Evolutionary conservation across 768 basidiomycete species (phyloP), one percentile per base, ranked within the genome.

Genomic region (Udeniomyces megalosporus): DNA sequence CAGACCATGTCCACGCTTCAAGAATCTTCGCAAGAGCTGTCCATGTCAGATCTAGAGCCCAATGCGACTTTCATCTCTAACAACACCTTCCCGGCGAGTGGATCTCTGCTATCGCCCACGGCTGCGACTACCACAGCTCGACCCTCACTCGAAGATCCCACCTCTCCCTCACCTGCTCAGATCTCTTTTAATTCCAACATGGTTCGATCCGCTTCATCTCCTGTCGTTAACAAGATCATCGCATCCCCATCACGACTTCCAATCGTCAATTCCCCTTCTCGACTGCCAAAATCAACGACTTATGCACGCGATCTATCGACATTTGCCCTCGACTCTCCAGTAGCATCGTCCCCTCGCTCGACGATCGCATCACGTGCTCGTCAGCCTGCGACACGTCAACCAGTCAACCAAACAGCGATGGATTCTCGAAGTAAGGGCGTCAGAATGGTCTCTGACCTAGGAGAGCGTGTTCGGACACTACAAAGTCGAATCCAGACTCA

Each of bases 401-500:
- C 67, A n/a, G 65, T 73, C 10, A 67, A 71, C 7, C 68, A 64
- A 52, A 71, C 65, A 59, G 56, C 75, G 45, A 71, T 72, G 8
- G 67, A 77, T 58, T 79, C 14, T 79, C 85, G 4, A 85, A 78
- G 76, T 88, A 80, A 71, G 71, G 88, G 87, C 29, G 86, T 88
- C 3, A 87, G 90, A 70, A 90, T 91, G 88, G 86, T 89, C 5
- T 84, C 85, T 26, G 88, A 90, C 71, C 88, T 91, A 84, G 81
- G 88, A 46, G 86, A 86, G 44, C 80, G 85, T 56, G 87, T 90
- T 32, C 82, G 78, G 70, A 85, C 83, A 67, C 74, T 90, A 44
- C 86, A 89, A 69, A 86, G 87, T 74, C 86, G 85, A 74, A 85
- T 90, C 49, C 86, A 88, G 69, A 87, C 86, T 31, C 3, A 12